phyloP scores from a whole-genome alignment of 352 stramenopile species.

The Sclerospora graminicola region DNA sequence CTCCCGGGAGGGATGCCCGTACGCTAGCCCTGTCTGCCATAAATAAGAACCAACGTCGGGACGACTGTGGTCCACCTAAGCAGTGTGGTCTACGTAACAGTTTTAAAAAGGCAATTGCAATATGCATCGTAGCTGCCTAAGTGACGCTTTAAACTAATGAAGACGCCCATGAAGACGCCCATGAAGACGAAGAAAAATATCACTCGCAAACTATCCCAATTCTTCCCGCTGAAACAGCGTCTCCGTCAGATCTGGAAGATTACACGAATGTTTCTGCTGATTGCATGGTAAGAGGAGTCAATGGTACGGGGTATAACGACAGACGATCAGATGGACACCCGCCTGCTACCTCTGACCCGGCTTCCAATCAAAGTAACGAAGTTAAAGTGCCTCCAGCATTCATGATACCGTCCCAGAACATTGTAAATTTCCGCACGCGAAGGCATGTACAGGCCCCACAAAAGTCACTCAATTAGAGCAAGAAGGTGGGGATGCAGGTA shows the following conservation, averaged over 20 bases:
- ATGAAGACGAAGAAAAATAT: slow-evolving; percentile 6
- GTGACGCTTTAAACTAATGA: no score
- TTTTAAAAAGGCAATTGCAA: no score
- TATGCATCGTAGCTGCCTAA: no score
- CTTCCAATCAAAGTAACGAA: neutral
- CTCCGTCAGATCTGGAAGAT: slow-evolving; percentile 2
- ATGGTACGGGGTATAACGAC: slow-evolving; percentile 4
- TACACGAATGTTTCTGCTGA: neutral
- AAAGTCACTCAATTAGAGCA: neutral
- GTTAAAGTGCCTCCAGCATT: neutral
- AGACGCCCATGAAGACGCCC: no score
- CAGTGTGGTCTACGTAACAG: no score
- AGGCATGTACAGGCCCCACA: no score
- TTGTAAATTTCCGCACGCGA: no score
- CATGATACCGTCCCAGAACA: no score
- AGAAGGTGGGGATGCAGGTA: neutral
- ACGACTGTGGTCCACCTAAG: no score
- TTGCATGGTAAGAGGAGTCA: neutral
- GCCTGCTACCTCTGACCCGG: neutral
- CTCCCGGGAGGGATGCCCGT: no score
- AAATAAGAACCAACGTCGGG: no score
- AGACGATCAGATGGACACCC: neutral
- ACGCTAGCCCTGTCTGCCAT: no score
- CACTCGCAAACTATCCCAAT: slow-evolving; percentile 8
- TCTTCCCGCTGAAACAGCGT: slow-evolving; percentile 1